These are phyloP conservation scores for Sideroxylon spinosum DNA, from an alignment of 179 eudicot species.

Conservation along the genomic window DNA sequence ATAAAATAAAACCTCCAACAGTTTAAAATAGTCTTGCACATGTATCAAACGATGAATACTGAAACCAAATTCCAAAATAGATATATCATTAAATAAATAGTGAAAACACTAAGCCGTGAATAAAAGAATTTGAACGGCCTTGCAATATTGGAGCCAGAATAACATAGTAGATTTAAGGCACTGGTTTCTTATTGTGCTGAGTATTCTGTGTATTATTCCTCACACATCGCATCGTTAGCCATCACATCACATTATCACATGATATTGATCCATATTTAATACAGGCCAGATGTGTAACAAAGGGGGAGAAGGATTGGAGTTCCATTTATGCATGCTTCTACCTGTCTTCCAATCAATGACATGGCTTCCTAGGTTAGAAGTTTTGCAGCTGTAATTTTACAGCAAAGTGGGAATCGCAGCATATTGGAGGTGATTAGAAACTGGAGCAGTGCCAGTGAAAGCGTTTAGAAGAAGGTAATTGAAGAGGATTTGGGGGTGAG, in stretches of 20 bases:
- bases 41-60: background rate
- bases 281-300: background rate
- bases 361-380: background rate
- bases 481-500: background rate
- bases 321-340: background rate
- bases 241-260: background rate
- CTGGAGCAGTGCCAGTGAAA: background rate
- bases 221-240: background rate
- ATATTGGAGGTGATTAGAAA: background rate
- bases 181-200: background rate
- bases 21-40: background rate
- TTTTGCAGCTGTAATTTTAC: background rate
- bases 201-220: background rate
- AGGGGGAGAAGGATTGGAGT: background rate
- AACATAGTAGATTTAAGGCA: background rate
- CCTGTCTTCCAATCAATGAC: too few species aligned
- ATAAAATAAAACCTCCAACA: background rate
- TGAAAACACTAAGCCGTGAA: background rate
- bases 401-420: background rate
- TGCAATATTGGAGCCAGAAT: background rate
- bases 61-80: background rate
- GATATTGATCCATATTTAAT: background rate
- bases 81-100: too few species aligned
- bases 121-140: background rate
- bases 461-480: background rate